phyloP scores from a whole-genome alignment of 192 early-diverging fungal species.

The Diversispora epigaea region DNA sequence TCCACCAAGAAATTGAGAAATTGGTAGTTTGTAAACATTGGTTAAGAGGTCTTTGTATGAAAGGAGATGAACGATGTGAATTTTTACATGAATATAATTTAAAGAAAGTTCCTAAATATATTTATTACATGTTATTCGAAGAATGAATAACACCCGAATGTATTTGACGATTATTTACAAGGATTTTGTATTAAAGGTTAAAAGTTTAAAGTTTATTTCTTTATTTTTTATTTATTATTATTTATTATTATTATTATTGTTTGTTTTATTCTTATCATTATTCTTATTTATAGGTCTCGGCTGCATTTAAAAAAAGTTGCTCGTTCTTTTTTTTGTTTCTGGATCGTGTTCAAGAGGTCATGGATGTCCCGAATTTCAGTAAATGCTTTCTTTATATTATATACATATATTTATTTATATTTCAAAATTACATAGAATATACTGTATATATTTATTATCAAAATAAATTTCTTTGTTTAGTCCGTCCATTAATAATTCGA shows the following conservation, averaged over 20 bases:
- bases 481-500: too few relatives aligned
- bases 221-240: background rate
- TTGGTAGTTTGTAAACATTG: slow-evolving; percentile 5
- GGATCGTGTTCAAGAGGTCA: background rate
- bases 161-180: background rate
- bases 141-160: background rate
- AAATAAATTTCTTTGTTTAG: too few relatives aligned
- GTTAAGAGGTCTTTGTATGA: slow-evolving; percentile 17
- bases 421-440: too few relatives aligned
- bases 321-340: background rate
- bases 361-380: background rate
- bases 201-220: too few relatives aligned
- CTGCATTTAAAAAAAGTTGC: background rate
- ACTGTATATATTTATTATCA: too few relatives aligned
- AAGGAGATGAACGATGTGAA: slow-evolving; percentile 10
- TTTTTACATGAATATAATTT: slow-evolving; percentile 16
- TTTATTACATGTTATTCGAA: background rate
- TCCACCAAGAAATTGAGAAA: background rate
- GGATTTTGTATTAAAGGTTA: slow-evolving; percentile 13
- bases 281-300: background rate
- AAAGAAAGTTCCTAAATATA: background rate
- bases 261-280: too few relatives aligned
- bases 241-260: background rate
- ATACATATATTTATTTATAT: too few relatives aligned
- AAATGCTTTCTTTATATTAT: background rate